A percentile compares a stretch with the other conserved stretches of the same genome.
Conservation (phyloP, 148 eudicot genomes). For the Selenicereus undatus region DNA sequence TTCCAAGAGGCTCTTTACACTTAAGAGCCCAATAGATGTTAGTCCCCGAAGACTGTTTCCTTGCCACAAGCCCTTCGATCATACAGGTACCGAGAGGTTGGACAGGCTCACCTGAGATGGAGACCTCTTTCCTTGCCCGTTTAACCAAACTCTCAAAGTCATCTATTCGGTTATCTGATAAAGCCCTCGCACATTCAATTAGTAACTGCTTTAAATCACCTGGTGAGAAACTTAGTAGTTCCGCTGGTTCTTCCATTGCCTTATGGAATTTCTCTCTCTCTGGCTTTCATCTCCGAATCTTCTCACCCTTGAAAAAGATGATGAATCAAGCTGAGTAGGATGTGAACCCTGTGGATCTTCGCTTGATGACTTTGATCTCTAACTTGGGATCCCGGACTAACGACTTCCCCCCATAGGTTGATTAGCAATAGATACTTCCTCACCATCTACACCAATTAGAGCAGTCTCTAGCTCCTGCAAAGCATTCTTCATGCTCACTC, state of each 20-base stretch:
- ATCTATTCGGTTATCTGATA: constrained; percentile 45
- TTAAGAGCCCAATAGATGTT: constrained; percentile 64
- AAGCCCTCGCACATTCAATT: constrained; percentile 72
- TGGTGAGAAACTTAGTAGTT: constrained; percentile 32
- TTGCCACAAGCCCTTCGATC: constrained; percentile 78
- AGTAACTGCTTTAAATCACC: constrained; percentile 55
- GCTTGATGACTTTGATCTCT: constrained; percentile 40
- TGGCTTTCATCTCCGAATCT: constrained; percentile 26
- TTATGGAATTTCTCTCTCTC: constrained; percentile 37
- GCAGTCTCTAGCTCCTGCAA: constrained; percentile 64
- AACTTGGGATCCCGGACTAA: constrained; percentile 33
- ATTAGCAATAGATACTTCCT: constrained; percentile 29
- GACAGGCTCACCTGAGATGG: constrained; percentile 74
- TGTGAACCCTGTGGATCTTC: constrained; percentile 31
- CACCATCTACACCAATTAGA: constrained; percentile 62
- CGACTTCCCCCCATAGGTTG: constrained; percentile 34
- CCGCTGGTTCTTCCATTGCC: constrained; percentile 19
- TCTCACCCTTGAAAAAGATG: constrained; percentile 15
- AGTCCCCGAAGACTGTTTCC: constrained; percentile 66
- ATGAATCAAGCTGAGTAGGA: constrained; percentile 23
- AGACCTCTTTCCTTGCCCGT: constrained; percentile 49
- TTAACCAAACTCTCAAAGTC: constrained; percentile 58
- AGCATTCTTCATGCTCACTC: constrained; percentile 35
- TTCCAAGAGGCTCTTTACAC: constrained; percentile 79
- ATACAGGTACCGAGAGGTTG: constrained; percentile 93